Evolutionary conservation across 2,329 filamentous ascomycete genomes (phyloP), one percentile per base, ranked within the genome.

Genomic region (Fusarium piperis): DNA sequence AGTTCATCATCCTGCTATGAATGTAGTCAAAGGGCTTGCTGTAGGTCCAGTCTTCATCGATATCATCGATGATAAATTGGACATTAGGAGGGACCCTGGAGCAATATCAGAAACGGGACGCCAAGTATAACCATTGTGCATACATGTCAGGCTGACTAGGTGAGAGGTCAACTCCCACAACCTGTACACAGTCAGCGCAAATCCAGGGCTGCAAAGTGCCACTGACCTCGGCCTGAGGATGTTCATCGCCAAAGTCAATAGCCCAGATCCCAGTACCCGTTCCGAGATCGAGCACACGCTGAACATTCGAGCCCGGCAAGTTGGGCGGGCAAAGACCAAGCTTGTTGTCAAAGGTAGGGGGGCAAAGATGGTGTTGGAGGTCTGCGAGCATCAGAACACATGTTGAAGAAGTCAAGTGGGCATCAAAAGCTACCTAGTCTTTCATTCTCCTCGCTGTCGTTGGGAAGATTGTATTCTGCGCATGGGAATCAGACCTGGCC

Each of bases 311-410:
- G 20, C 13, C 39, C 16, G 15, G 20, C 36, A 56, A 1, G 68
- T 57, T 3, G 77, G 39, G 39, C 4, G 78, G 2, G 68, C 65
- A 9, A 73, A 51, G 44, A 65, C 59, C 11, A 44, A 79, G 61
- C 53, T 69, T 73, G 4, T 74, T 68, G 4, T 76, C 72, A 12
- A 79, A 73, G 1, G 77, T 78, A 15, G 79, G 46, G 4, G 67
- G 65, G 23, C 75, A 79, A 3, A 78, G 66, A 0, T 60, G 30
- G n/a, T 73, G 71, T 18, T 73, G 70, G 4, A 73, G 63, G 18
- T 78, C 76, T 7, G 13, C 7, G 8, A 23, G 12, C 10, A 39
- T 18, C 8, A 16, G 33, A 6, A 36, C 15, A 36, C 32, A 6
- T 35, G 13, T 35, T 7, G 12, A 7, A 28, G 26, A 2, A 28